Percentiles rank a stretch among this genome's conserved stretches.
Evolutionary conservation across 768 basidiomycete species (phyloP).

Genomic region (Strobilomyces echinocephalus): DNA sequence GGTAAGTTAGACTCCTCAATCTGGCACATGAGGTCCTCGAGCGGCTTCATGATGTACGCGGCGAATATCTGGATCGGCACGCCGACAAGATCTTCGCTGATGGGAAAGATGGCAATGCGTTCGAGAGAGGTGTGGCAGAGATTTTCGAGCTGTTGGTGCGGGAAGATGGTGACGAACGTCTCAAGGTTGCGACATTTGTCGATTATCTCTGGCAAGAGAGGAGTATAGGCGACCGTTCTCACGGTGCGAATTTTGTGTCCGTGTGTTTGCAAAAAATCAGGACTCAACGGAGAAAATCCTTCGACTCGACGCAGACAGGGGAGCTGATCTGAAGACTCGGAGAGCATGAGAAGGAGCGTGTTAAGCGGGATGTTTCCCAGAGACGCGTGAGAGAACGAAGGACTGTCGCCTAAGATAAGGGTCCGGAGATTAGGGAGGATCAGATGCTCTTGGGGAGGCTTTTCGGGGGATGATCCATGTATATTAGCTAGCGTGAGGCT

Average conservation of each 20-base stretch:
- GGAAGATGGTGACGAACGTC: slow-evolving; percentile 37
- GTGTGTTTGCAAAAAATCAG: slow-evolving; percentile 38
- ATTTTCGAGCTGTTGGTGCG: slow-evolving; percentile 32
- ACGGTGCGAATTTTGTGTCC: slow-evolving; percentile 40
- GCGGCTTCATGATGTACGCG: slow-evolving; percentile 38
- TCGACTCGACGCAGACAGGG: slow-evolving; percentile 41
- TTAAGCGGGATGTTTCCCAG: slow-evolving; percentile 37
- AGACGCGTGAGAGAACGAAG: slow-evolving; percentile 30
- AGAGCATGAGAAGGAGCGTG: slow-evolving; percentile 36
- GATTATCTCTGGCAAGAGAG: slow-evolving; percentile 35
- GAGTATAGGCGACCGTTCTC: slow-evolving; percentile 33
- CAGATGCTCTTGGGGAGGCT: slow-evolving; percentile 20
- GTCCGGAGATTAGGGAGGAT: slow-evolving; percentile 37
- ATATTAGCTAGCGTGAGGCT: slow-evolving; percentile 42
- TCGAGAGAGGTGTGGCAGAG: slow-evolving; percentile 35
- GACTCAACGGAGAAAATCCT: slow-evolving; percentile 38
- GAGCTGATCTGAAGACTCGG: slow-evolving; percentile 31
- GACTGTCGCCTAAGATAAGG: slow-evolving; percentile 37
- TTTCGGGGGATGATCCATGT: slow-evolving; percentile 29
- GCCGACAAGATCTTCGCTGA: slow-evolving; percentile 33
- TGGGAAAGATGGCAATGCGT: slow-evolving; percentile 44
- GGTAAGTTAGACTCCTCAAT: slow-evolving; percentile 36
- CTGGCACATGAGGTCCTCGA: slow-evolving; percentile 36
- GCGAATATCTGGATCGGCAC: slow-evolving; percentile 37
- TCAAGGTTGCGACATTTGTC: slow-evolving; percentile 39